Base-by-base conservation (phyloP, 306 rosid genomes). In the Cicer bijugum region DNA sequence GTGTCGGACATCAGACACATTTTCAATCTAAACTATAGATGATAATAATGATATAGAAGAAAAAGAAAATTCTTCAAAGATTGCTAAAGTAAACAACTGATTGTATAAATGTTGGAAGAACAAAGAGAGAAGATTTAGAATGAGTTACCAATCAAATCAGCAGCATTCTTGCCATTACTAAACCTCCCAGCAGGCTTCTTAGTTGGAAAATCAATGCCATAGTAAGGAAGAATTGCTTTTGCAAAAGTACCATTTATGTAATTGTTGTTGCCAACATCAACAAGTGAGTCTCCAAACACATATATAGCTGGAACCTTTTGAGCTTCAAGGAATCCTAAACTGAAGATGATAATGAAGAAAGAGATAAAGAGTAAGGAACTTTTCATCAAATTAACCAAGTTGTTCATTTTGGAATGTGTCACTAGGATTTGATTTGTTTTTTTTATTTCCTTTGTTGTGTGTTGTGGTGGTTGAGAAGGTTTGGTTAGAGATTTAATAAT, bases 251-350 rank as follows among this genome's bases (percentile, higher is more conserved):
- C 38, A 46, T 6, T 45, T 10, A 92, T 80, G 82, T 85, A 71
- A 67, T 92, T 84, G 75, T 92, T 92, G 86, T 92, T 92, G 23
- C 97, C 97, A 53, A 92, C 97, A 66, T 92, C 97, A 9, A 85
- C 83, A 9, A 92, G 84, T 9, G 97, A 92, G 80, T 92, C 97
- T 50, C 97, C 96, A 45, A 92, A 92, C 8, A 92, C 91, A 70
- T 85, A 92, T 38, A 86, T 42, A 45, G 90, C 93, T 1, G 96
- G 86, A 68, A 80, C 77, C 81, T 39, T 70, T 67, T 88, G 87
- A 75, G 93, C 96, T 33, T 72, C 67, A 33, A 72, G 78, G 53
- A 69, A 75, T 59, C 73, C 64, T 9, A 76, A 75, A 50, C 43
- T 53, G 57, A 77, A 20, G 67, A 76, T 12, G 57, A 77, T 16